Evolutionary conservation across 805 yeast genomes (phyloP).

Genomic region (Yarrowia keelungensis): DNA sequence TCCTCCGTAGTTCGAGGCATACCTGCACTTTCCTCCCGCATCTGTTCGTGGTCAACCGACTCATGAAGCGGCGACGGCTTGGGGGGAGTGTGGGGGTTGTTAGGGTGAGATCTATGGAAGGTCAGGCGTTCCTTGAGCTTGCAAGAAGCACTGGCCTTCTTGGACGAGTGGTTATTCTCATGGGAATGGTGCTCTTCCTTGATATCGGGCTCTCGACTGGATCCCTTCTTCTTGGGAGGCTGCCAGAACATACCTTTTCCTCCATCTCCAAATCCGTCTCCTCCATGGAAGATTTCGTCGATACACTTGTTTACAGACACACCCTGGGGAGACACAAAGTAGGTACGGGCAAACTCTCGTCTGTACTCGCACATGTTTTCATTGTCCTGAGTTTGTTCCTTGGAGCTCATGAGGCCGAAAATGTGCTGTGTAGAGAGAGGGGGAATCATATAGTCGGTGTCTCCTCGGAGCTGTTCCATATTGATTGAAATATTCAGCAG

Average conservation of each 20-base stretch:
- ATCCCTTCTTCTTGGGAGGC: constrained; percentile 20
- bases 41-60: constrained; percentile 5
- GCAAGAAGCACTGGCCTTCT: constrained; percentile 11
- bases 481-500: constrained; percentile 69
- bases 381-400: constrained; percentile 28
- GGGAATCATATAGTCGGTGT: constrained; percentile 54
- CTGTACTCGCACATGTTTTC: constrained; percentile 49
- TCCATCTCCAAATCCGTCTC: constrained; percentile 58
- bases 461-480: constrained; percentile 56
- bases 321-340: constrained; percentile 65
- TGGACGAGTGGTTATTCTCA: neutral
- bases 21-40: constrained; percentile 27
- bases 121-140: constrained; percentile 23
- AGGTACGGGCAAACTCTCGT: constrained; percentile 63
- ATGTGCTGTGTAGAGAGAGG: constrained; percentile 52
- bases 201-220: neutral
- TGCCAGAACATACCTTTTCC: constrained; percentile 25
- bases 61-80: constrained; percentile 20
- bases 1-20: constrained; percentile 18
- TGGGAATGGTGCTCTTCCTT: neutral
- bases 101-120: constrained; percentile 13
- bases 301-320: constrained; percentile 62
- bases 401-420: constrained; percentile 59
- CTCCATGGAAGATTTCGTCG: constrained; percentile 75
- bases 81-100: constrained; percentile 30